phyloP scores from a whole-genome alignment of 768 basidiomycete species.

The Cantharellus anzutake region DNA sequence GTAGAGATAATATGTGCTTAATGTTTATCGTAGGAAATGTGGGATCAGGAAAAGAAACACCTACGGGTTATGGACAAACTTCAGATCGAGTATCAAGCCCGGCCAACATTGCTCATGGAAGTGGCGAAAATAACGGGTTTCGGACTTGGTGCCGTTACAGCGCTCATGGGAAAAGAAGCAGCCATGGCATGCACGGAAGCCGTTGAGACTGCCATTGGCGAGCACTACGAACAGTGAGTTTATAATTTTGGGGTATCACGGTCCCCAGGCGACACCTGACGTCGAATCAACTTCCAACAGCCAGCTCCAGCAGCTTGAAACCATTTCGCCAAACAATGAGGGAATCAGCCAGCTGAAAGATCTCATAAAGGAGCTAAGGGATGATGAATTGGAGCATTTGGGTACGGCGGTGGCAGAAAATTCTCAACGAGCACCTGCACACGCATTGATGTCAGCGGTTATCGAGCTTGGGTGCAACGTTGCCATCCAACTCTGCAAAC shows the following conservation, averaged over 20 bases:
- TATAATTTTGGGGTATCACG: not conserved
- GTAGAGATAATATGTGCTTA: constrained; percentile 2
- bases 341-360: constrained; percentile 57
- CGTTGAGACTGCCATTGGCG: constrained; percentile 93
- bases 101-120: constrained; percentile 70
- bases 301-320: constrained; percentile 60
- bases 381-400: constrained; percentile 89
- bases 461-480: constrained; percentile 73
- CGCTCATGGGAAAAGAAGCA: constrained; percentile 75
- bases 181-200: constrained; percentile 99
- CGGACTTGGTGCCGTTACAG: constrained; percentile 69
- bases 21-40: constrained; percentile 60
- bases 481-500: constrained; percentile 80
- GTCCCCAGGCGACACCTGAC: not conserved
- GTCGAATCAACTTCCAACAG: constrained; percentile 21
- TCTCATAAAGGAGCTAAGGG: constrained; percentile 67
- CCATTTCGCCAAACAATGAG: constrained; percentile 45
- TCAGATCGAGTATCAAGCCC: constrained; percentile 60
- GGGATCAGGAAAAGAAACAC: constrained; percentile 91
- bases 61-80: constrained; percentile 70
- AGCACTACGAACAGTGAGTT: constrained; percentile 91
- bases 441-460: constrained; percentile 72
- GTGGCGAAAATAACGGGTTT: constrained; percentile 78
- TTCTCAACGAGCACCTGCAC: constrained; percentile 79
- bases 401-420: constrained; percentile 77